A percentile compares a stretch with the other conserved stretches of the same genome.
Evolutionary conservation across 2,329 filamentous ascomycete genomes (phyloP).

Genomic region (Fusarium sp.): DNA sequence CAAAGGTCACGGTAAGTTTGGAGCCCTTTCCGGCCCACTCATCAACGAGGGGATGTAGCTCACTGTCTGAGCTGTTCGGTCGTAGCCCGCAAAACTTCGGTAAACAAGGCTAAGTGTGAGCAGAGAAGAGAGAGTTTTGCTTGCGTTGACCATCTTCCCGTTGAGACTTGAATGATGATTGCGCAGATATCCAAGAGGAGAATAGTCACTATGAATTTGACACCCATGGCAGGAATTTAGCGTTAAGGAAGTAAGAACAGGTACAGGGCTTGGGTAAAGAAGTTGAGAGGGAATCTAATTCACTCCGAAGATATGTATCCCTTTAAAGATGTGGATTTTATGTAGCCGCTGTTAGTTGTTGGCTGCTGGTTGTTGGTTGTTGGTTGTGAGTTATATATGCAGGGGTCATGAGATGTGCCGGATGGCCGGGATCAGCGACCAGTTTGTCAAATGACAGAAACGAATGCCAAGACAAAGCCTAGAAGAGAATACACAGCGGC

Average conservation of each 20-base stretch:
- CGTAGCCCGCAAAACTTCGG: background rate
- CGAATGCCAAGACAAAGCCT: too few relatives aligned
- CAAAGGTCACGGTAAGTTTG: too few relatives aligned
- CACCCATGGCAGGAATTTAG: background rate
- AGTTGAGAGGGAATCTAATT: background rate
- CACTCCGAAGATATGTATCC: background rate
- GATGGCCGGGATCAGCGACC: too few relatives aligned
- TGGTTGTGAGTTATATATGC: background rate
- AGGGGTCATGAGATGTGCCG: too few relatives aligned
- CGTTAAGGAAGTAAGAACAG: background rate
- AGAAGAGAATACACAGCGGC: too few relatives aligned
- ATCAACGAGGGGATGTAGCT: too few relatives aligned
- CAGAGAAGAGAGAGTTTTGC: background rate
- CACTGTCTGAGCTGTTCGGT: too few relatives aligned
- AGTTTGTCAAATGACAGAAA: too few relatives aligned
- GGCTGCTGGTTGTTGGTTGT: background rate
- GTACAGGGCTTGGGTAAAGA: background rate
- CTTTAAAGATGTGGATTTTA: background rate
- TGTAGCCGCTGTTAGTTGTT: background rate
- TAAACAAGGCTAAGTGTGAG: background rate
- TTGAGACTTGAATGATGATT: background rate
- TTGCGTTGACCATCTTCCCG: background rate
- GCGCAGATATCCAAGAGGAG: background rate
- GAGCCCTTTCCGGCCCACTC: too few relatives aligned
- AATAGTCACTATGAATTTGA: background rate